Evolutionary conservation across 148 eudicot genomes (phyloP), one percentile per base, ranked within the genome.

Genomic region (Simmondsia chinensis): DNA sequence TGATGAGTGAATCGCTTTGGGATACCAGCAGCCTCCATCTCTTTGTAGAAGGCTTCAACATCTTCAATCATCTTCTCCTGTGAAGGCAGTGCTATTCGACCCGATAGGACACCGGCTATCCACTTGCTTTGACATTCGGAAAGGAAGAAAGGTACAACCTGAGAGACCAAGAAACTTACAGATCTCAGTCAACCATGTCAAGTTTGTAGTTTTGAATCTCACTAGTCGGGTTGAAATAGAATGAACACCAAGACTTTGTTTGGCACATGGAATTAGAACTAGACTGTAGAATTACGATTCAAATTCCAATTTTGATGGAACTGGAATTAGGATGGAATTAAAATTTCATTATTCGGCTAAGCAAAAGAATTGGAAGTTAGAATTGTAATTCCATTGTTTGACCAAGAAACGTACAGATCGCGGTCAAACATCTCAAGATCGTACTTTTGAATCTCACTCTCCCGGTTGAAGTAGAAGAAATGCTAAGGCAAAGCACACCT

Each of bases 121-220:
- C 99, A 91, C 72, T 71, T 82, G 64, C 80, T 70, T 73, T 91
- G 99, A 40, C 70, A 51, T 67, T 91, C 99, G 70, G 62, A 61
- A 17, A 71, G 63, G 17, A 78, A 75, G 61, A 85, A 91, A 31
- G 99, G 94, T 10, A 55, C 48, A 63, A 79, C 79, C 97, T 89
- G 67, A 14, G 24, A n/a, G n/a, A n/a, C n/a, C n/a, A n/a, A n/a
- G n/a, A n/a, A n/a, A n/a, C n/a, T n/a, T n/a, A n/a, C n/a, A n/a
- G n/a, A n/a, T n/a, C n/a, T 41, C 43, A 42, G 16, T 47, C 32
- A 26, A 15, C 54, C n/a, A 42, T 42, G 8, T 4, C 22, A 37
- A 6, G 9, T n/a, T 16, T 26, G 31, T 26, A 14, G 32, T 5
- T 5, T 8, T 12, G 22, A 20, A 36, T 12, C 16, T 17, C 7